Evolutionary conservation across 805 yeast genomes (phyloP), one percentile per base, ranked within the genome.

Genomic region (Candida qinlingensis): DNA sequence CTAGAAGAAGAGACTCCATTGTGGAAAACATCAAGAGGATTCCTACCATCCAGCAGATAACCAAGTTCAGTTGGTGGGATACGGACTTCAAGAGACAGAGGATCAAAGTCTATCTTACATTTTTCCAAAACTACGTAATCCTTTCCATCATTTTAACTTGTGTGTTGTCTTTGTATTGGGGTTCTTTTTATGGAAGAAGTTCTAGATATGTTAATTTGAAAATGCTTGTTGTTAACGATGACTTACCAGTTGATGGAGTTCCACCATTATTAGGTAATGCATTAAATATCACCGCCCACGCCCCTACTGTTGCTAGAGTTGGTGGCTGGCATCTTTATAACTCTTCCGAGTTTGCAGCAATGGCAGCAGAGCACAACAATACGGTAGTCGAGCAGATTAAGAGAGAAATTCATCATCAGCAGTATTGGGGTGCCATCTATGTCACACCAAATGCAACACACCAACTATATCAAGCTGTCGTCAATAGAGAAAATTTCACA

Each of bases 401-500:
- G 38, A 55, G 72, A 34, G 65, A 66, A 46, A 70, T 84, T 5
- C 77, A 74, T 54, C 72, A 73, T 45, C 79, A 81, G 58, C 56
- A 73, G 13, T 81, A 73, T 56, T 85, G 90, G 91, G 75, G 74
- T 19, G 75, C 84, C 1, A 65, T 83, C 37, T 77, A 78, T 52
- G 77, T 83, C 37, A 58, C 62, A 34, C 63, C 68, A 4, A 72
- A 77, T 54, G 79, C 85, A 1, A 70, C 81, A 5, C 56, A 54
- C 31, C 42, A 52, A 9, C 46, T 65, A 4, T 46, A 57, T 36
- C 37, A 52, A 25, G 65, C 71, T 4, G 54, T 68, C 35, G 36
- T 48, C 4, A 45, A 42, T 8, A 47, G 55, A 7, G 44, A 51
- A 28, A 52, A 60, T 2, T 53, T 56, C 25, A 61, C 59, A 36